phyloP scores from a whole-genome alignment of 2,329 filamentous ascomycete species.

The Botrytis hyacinthi region DNA sequence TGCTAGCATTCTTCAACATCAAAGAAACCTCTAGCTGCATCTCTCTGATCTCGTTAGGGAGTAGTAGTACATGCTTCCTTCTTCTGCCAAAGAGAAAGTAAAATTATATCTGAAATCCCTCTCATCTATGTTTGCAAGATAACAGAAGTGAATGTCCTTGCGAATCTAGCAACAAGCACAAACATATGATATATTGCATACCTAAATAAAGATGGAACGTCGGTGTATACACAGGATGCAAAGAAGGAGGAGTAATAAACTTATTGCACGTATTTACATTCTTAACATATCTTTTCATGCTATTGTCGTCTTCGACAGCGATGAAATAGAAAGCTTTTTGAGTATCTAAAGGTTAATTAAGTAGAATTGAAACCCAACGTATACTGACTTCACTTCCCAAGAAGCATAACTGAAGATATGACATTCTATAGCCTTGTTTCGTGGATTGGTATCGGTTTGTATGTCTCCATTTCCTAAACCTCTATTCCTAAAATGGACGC shows the following conservation, averaged over 20 bases:
- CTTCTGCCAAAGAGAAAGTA: neutral
- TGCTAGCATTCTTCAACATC: neutral
- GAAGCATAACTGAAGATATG: neutral
- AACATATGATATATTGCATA: neutral
- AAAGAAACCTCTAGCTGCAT: neutral
- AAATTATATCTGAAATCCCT: rapidly evolving
- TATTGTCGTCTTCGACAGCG: neutral
- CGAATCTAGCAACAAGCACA: neutral
- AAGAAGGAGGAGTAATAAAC: rapidly evolving
- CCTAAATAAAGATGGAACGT: neutral
- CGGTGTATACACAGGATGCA: rapidly evolving
- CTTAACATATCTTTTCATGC: neutral
- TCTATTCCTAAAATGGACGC: neutral
- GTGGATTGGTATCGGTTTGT: neutral
- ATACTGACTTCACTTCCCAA: neutral
- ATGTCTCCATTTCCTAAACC: neutral
- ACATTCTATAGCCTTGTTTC: neutral
- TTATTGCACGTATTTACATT: neutral
- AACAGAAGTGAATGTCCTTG: neutral
- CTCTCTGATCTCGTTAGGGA: neutral
- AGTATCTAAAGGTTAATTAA: neutral
- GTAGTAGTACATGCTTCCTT: neutral
- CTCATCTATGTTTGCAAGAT: rapidly evolving
- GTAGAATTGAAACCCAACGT: neutral
- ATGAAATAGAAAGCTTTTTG: neutral